phyloP scores from a whole-genome alignment of 2,329 filamentous ascomycete species.

The Scolecobasidium constrictum region DNA sequence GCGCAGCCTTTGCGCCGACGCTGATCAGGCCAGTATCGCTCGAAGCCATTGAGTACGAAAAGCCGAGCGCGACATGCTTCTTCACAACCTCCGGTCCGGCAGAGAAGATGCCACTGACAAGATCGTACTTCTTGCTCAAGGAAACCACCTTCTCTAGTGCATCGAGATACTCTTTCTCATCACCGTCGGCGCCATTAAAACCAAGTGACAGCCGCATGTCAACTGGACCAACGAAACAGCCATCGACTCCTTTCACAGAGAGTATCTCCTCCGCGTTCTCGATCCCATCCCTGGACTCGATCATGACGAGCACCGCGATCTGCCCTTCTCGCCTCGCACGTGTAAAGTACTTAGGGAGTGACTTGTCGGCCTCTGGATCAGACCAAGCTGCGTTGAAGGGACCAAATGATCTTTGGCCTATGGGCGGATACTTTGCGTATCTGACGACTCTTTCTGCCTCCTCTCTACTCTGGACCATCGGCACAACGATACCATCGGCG shows the following conservation, averaged over 20 bases:
- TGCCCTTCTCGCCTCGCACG: background rate
- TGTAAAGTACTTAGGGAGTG: background rate
- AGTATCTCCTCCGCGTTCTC: conserved; percentile 1
- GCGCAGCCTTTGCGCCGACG: background rate
- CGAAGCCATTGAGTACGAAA: background rate
- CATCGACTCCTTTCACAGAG: background rate
- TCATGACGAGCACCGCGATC: background rate
- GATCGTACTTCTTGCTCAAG: background rate
- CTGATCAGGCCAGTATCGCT: background rate
- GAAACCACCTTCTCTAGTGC: background rate
- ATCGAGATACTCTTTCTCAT: background rate
- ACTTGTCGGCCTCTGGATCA: background rate
- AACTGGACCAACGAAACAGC: background rate
- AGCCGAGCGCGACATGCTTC: background rate
- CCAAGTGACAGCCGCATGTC: background rate
- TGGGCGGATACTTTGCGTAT: conserved; percentile 3
- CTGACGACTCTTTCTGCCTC: background rate
- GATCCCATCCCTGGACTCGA: background rate
- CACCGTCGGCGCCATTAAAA: background rate
- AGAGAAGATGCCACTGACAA: background rate
- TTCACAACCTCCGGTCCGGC: background rate
- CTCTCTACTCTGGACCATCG: conserved; percentile 1
- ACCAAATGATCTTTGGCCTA: background rate
- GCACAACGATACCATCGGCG: background rate
- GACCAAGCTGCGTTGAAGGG: background rate